Base-by-base conservation (phyloP, 257 asterid species). In the Rubia yunnanensis region DNA sequence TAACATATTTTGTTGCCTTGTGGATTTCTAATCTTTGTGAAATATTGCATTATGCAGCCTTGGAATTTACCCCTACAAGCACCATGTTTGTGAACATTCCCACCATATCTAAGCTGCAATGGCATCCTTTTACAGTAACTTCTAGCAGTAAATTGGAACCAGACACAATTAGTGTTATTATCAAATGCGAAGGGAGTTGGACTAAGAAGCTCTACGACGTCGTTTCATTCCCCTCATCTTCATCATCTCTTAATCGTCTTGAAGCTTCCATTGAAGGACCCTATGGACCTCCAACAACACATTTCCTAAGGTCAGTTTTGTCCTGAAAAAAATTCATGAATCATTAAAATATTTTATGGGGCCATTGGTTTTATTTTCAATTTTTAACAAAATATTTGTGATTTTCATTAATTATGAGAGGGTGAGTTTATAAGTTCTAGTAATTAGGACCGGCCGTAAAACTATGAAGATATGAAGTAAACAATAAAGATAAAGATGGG, bases 111-210 rank as follows among this genome's bases (percentile, higher is more conserved):
- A 94, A 84, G 84, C 77, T 90, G 59, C 99, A 94, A 54, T 94
- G 99, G 99, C 99, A 94, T 78, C 99, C 99, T 53, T 94, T 90
- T 75, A 94, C 97, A 11, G 70, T 94, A 7, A 87, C 87, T 26
- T 88, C 99, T 53, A 94, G 71, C 60, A 74, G 83, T 68, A 81
- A 75, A 64, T 68, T 90, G 62, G 97, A 94, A 64, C 85, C 82
- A 18, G 94, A 89, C 32, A 86, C 72, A 18, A 72, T 90, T 41
- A 89, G 95, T 67, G 96, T 90, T 26, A 74, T 86, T 67, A 82
- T 94, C 73, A 88, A 86, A 78, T 84, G 96, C 32, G 97, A 86
- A 58, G 97, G 97, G 27, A 82, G 60, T 56, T 94, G 99, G 99
- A 86, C 94, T 41, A 80, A 77, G 75, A 90, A 83, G 74, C 91